These are phyloP conservation scores for Hypsizygus ulmarius DNA, from an alignment of 1,284 basidiomycete species.

Conservation along the genomic window DNA sequence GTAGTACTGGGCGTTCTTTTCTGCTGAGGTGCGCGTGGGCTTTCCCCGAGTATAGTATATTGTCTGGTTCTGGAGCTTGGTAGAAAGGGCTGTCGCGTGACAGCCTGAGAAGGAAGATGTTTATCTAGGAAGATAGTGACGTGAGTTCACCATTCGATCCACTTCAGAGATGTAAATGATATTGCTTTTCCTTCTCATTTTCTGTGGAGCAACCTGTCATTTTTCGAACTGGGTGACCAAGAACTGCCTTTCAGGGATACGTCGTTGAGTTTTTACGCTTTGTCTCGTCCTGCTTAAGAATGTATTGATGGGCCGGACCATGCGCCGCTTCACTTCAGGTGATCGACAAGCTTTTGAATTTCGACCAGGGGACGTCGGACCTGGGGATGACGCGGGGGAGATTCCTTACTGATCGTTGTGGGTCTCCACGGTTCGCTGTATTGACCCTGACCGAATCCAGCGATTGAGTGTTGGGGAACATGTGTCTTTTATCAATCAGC, in stretches of 20 bases:
- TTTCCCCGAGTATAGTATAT: constrained; percentile 23
- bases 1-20: constrained; percentile 37
- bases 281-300: constrained; percentile 10
- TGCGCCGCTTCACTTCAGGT: constrained; percentile 7
- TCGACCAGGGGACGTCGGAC: too few species aligned
- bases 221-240: constrained; percentile 4
- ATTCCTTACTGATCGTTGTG: not conserved
- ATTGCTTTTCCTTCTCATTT: constrained; percentile 29
- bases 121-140: constrained; percentile 28
- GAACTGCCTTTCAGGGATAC: constrained; percentile 2
- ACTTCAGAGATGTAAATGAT: constrained; percentile 43
- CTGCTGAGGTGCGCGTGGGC: constrained; percentile 35
- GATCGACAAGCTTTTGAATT: not conserved
- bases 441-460: constrained; percentile 5
- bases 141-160: constrained; percentile 49
- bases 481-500: not conserved
- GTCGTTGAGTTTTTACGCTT: constrained; percentile 20
- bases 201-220: constrained; percentile 13
- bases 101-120: constrained; percentile 25
- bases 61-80: constrained; percentile 11
- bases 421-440: not conserved
- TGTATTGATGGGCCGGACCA: constrained; percentile 15
- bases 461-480: constrained; percentile 1
- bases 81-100: constrained; percentile 19
- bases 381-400: not conserved